These are phyloP conservation scores for Dioszegia crocea DNA, from an alignment of 768 basidiomycete genomes.

Conservation along the genomic window DNA sequence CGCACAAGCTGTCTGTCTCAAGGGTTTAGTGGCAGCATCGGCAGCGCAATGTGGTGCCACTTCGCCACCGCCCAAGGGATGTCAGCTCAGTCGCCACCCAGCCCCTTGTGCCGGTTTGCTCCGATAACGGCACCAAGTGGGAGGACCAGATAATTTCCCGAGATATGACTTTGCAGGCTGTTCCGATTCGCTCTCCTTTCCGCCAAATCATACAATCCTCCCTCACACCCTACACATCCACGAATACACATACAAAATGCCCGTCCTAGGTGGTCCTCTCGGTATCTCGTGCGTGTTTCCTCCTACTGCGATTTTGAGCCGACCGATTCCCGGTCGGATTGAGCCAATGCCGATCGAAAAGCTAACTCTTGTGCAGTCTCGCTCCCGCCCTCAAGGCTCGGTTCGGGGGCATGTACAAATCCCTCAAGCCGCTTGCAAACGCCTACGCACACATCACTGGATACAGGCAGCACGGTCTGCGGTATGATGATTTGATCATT, in stretches of 20 bases:
- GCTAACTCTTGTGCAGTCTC: too few relatives aligned
- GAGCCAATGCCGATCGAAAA: too few relatives aligned
- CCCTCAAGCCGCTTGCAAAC: slow-evolving; percentile 71
- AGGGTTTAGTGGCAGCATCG: too few relatives aligned
- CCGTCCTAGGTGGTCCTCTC: slow-evolving; percentile 39
- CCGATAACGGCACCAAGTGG: too few relatives aligned
- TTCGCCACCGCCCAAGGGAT: too few relatives aligned
- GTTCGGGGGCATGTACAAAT: slow-evolving; percentile 50
- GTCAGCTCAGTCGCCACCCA: too few relatives aligned
- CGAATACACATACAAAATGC: slow-evolving; percentile 13
- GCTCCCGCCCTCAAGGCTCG: slow-evolving; percentile 8
- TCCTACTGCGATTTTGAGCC: background rate
- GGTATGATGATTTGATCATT: slow-evolving; percentile 79
- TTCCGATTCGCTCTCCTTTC: background rate
- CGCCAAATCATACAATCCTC: background rate
- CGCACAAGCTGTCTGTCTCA: too few relatives aligned
- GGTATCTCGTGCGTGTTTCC: slow-evolving; percentile 37
- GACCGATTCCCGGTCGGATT: too few relatives aligned
- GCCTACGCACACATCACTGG: slow-evolving; percentile 78
- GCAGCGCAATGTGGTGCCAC: too few relatives aligned
- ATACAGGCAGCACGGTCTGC: slow-evolving; percentile 81
- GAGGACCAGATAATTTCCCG: too few relatives aligned
- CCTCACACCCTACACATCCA: background rate
- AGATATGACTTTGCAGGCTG: background rate
- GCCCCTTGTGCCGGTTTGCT: background rate